Conservation (phyloP, 768 basidiomycete species). For the Exsudoporus frostii region DNA sequence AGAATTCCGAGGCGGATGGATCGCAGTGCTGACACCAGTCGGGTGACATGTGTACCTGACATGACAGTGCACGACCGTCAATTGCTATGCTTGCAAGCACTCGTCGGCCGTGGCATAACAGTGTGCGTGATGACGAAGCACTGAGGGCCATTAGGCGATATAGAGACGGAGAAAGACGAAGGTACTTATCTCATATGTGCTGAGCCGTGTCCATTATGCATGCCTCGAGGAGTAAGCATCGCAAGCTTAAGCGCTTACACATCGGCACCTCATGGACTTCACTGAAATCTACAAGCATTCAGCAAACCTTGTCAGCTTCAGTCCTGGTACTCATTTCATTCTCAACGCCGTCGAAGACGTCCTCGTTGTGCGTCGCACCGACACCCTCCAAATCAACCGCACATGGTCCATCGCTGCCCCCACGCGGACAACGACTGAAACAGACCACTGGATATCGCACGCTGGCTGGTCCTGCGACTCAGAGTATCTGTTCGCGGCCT, state of each 20-base stretch:
- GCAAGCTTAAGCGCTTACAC: not conserved
- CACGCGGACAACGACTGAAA: conserved; percentile 39
- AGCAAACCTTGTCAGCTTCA: conserved; percentile 69
- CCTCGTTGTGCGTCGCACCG: conserved; percentile 78
- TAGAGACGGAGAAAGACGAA: not conserved
- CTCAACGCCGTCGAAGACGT: conserved; percentile 76
- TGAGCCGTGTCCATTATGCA: too few species aligned
- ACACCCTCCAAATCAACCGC: conserved; percentile 78
- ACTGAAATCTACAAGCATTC: conserved; percentile 83
- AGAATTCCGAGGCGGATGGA: not conserved
- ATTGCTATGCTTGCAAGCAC: not conserved
- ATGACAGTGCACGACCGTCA: too few species aligned
- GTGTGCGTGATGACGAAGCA: not conserved
- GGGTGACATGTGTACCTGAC: conserved; percentile 3
- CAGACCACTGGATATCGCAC: conserved; percentile 58
- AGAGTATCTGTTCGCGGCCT: conserved; percentile 80
- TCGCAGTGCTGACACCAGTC: conserved; percentile 17
- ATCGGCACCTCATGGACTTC: conserved; percentile 61
- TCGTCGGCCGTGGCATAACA: not conserved
- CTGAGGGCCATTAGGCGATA: not conserved
- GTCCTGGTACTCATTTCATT: conserved; percentile 84
- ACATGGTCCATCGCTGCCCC: conserved; percentile 69
- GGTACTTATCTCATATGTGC: too few species aligned
- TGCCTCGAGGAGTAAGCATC: too few species aligned
- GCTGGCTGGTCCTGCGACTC: conserved; percentile 87